A percentile compares a stretch with the other conserved stretches of the same genome.
Conservation (phyloP, 345 rosid genomes). For the Melaleuca quinquenervia region DNA sequence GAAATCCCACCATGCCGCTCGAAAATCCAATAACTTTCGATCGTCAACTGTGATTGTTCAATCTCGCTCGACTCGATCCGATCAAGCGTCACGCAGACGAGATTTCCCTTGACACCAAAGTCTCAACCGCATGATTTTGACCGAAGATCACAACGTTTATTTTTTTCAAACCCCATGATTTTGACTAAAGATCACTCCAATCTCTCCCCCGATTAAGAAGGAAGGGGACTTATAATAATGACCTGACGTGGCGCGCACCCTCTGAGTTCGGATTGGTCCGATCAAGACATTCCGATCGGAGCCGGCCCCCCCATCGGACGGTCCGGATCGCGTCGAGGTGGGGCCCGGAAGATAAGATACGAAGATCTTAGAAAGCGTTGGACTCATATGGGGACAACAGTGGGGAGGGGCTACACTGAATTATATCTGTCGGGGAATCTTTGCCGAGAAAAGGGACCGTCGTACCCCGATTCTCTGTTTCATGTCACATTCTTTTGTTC, state of each 20-base stretch:
- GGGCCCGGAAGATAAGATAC: neutral
- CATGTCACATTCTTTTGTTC: neutral
- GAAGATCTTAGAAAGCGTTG: neutral
- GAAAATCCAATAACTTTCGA: neutral
- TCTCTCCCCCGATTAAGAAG: neutral
- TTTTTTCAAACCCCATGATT: neutral
- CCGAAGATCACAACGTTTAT: too few species aligned
- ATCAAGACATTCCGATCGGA: neutral
- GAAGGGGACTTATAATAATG: neutral
- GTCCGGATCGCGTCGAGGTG: neutral
- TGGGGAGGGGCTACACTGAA: neutral
- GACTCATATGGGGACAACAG: neutral
- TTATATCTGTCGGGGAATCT: neutral
- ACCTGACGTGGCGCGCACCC: neutral
- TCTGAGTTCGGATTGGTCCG: neutral
- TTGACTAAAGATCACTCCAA: neutral
- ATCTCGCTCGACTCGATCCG: neutral
- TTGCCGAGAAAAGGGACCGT: neutral
- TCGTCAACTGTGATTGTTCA: fast-evolving
- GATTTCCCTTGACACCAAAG: neutral
- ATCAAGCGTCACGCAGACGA: neutral
- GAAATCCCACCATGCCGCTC: fast-evolving
- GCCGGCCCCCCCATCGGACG: neutral
- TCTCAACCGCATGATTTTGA: neutral
- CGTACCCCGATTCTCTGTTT: neutral